Conservation (phyloP, 2,329 filamentous ascomycete genomes). For the Fusarium mangiferae region DNA sequence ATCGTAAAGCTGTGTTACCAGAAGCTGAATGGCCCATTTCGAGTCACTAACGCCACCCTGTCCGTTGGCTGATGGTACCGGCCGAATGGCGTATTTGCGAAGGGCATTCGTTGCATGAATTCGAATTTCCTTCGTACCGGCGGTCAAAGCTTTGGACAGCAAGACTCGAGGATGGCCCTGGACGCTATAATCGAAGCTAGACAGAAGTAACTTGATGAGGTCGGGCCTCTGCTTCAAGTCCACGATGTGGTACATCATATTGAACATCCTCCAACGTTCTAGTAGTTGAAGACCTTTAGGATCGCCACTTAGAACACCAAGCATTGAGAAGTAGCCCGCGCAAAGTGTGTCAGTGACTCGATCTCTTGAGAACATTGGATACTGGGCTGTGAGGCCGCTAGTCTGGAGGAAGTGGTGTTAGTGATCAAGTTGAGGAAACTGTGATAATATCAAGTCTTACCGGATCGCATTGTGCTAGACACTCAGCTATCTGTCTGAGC, state of each 20-base stretch:
- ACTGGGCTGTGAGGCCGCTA: constrained; percentile 80
- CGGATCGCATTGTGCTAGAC: constrained; percentile 92
- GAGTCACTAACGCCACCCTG: constrained; percentile 69
- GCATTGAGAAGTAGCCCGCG: constrained; percentile 91
- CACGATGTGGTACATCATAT: constrained; percentile 99
- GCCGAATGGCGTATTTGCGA: constrained; percentile 80
- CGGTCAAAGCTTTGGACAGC: constrained; percentile 91
- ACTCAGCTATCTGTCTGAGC: constrained; percentile 92
- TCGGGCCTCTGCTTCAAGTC: constrained; percentile 92
- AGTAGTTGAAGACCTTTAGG: constrained; percentile 86
- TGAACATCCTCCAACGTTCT: constrained; percentile 97
- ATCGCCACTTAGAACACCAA: constrained; percentile 88
- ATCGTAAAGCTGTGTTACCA: constrained; percentile 99
- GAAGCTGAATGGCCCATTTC: constrained; percentile 93
- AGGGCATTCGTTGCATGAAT: constrained; percentile 89
- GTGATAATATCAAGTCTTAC: constrained; percentile 57
- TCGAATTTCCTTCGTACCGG: constrained; percentile 89
- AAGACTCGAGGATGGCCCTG: constrained; percentile 91
- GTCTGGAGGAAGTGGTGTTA: constrained; percentile 55
- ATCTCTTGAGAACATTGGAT: constrained; percentile 88
- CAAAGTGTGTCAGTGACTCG: constrained; percentile 88
- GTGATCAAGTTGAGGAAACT: constrained; percentile 19
- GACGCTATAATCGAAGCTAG: constrained; percentile 91
- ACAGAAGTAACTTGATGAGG: constrained; percentile 86
- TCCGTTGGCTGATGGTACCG: constrained; percentile 51